Conservation (phyloP, 2,329 filamentous ascomycete species). For the Aspergillus novoparasiticus region DNA sequence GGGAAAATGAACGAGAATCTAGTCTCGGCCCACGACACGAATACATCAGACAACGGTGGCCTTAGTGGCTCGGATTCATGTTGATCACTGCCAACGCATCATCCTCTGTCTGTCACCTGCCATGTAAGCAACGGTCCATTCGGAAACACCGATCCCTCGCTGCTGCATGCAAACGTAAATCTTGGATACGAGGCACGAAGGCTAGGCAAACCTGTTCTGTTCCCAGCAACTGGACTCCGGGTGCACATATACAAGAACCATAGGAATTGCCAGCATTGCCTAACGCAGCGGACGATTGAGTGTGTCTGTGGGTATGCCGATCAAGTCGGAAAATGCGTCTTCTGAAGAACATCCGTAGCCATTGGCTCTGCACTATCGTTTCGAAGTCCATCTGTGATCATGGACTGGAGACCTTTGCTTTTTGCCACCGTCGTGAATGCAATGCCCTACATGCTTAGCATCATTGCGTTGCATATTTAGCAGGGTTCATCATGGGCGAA, state of each 20-base stretch:
- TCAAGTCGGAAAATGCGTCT: neutral
- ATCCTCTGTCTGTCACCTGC: neutral
- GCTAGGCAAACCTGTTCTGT: neutral
- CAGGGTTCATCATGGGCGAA: neutral
- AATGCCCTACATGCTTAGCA: neutral
- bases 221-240: neutral
- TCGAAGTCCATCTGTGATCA: neutral
- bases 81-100: constrained; percentile 1
- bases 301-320: neutral
- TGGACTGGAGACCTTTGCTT: neutral
- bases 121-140: neutral
- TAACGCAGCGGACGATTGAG: too few species aligned
- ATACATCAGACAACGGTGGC: neutral
- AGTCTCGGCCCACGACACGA: neutral
- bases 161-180: neutral
- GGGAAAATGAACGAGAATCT: neutral
- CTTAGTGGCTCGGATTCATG: neutral
- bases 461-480: neutral
- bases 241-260: neutral
- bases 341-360: neutral
- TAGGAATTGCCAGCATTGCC: neutral
- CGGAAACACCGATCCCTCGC: neutral
- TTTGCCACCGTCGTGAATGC: neutral
- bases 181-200: neutral
- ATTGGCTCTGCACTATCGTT: neutral